Conservation (phyloP, 2,329 filamentous ascomycete species). For the Pyrenophora teres region DNA sequence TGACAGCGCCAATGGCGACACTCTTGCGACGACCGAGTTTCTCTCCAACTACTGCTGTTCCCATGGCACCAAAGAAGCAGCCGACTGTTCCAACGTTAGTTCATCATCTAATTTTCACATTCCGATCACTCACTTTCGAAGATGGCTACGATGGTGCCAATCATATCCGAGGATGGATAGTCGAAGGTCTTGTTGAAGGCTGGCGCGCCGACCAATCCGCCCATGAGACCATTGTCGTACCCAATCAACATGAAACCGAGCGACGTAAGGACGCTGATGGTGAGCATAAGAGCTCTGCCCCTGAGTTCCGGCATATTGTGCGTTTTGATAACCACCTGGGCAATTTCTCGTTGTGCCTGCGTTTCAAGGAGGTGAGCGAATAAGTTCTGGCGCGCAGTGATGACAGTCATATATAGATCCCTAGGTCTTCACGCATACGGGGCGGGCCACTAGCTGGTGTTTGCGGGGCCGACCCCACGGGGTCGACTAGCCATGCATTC, state of each 20-base stretch:
- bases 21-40: constrained; percentile 54
- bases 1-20: constrained; percentile 18
- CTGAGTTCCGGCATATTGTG: constrained; percentile 22
- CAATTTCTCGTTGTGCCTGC: neutral
- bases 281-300: constrained; percentile 22
- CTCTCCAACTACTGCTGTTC: constrained; percentile 56
- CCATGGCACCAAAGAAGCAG: constrained; percentile 48
- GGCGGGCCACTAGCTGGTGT: neutral
- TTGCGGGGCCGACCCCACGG: constrained; percentile 9
- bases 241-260: constrained; percentile 48
- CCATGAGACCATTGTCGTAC: constrained; percentile 73
- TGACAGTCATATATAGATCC: neutral
- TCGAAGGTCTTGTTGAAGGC: constrained; percentile 54
- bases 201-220: constrained; percentile 65
- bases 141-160: constrained; percentile 26
- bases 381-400: neutral
- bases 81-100: constrained; percentile 37
- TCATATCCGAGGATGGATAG: constrained; percentile 21
- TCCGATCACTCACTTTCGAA: constrained; percentile 18
- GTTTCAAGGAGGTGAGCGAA: neutral
- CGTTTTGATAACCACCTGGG: neutral
- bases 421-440: neutral
- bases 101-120: neutral
- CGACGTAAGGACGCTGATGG: constrained; percentile 23
- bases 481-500: constrained; percentile 4